phyloP scores from a whole-genome alignment of 352 stramenopile genomes.

The Globisporangium cystogenes region DNA sequence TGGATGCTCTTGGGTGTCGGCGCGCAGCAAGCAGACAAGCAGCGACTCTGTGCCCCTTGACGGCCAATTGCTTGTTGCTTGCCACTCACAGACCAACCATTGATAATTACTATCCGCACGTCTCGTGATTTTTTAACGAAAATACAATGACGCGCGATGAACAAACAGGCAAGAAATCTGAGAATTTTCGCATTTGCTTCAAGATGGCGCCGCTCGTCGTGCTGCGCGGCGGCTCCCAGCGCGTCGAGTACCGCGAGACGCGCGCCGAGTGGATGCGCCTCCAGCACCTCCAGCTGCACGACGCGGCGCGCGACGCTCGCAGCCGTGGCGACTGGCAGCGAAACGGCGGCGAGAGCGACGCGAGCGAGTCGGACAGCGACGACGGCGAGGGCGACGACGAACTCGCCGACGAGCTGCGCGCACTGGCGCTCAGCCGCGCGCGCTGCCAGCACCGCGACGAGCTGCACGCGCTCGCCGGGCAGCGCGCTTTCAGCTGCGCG shows the following conservation, averaged over 20 bases:
- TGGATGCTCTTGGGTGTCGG: too few species aligned
- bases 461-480: slow-evolving; percentile 37
- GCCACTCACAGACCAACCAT: slow-evolving; percentile 9
- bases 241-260: slow-evolving; percentile 64
- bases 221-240: slow-evolving; percentile 54
- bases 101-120: neutral
- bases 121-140: neutral
- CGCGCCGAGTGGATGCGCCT: slow-evolving; percentile 30
- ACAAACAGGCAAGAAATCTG: too few species aligned
- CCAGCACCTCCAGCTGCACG: slow-evolving; percentile 11
- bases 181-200: slow-evolving; percentile 2
- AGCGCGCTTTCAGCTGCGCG: slow-evolving; percentile 55
- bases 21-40: neutral
- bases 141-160: neutral
- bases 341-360: slow-evolving; percentile 22
- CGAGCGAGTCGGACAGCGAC: neutral
- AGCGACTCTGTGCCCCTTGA: slow-evolving; percentile 7
- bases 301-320: slow-evolving; percentile 6
- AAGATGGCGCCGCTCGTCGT: slow-evolving; percentile 67
- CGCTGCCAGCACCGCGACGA: slow-evolving; percentile 46
- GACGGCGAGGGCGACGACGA: neutral
- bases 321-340: slow-evolving; percentile 12
- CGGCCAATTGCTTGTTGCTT: neutral
- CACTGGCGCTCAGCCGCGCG: slow-evolving; percentile 29
- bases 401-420: slow-evolving; percentile 27